A percentile compares a stretch with the other conserved stretches of the same genome.
phyloP scores from a whole-genome alignment of 164 flowering plant species.

The Amborella trichopoda region DNA sequence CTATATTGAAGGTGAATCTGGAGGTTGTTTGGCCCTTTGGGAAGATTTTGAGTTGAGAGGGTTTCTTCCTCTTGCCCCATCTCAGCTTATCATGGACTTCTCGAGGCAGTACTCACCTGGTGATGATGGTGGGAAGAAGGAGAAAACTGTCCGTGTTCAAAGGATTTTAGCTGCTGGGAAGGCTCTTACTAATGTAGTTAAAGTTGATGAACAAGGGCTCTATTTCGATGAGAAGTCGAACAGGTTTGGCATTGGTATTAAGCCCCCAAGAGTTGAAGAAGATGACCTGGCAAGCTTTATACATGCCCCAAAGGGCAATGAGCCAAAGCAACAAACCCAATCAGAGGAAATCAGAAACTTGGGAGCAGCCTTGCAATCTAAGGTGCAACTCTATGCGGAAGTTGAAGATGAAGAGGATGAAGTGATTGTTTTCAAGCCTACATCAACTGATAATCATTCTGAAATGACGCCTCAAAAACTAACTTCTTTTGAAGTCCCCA shows the following conservation, averaged over 20 bases:
- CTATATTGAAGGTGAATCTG: constrained; percentile 79
- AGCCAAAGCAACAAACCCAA: constrained; percentile 1
- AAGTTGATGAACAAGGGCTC: constrained; percentile 39
- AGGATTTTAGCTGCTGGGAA: constrained; percentile 91
- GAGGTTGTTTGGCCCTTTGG: constrained; percentile 64
- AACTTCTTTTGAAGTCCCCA: constrained; percentile 19
- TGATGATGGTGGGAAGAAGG: constrained; percentile 44
- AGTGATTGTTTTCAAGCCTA: constrained; percentile 83
- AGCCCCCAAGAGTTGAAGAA: constrained; percentile 32
- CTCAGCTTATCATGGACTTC: constrained; percentile 74
- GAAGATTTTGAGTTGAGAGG: constrained; percentile 96
- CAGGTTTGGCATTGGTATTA: constrained; percentile 48
- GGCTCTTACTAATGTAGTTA: constrained; percentile 43
- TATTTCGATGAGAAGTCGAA: constrained; percentile 48
- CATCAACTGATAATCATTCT: constrained; percentile 37
- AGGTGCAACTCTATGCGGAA: constrained; percentile 19
- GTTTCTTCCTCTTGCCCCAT: constrained; percentile 75
- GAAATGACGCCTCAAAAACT: constrained; percentile 17
- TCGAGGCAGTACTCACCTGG: constrained; percentile 61
- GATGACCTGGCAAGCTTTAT: constrained; percentile 5
- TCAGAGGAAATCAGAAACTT: constrained; percentile 10
- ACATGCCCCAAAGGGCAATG: too few species aligned
- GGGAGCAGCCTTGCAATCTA: constrained; percentile 17
- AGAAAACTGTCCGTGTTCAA: constrained; percentile 48
- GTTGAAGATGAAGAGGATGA: constrained; percentile 80